Base-by-base conservation (phyloP, 768 basidiomycete species). In the Phanerodontia chrysosporium region DNA sequence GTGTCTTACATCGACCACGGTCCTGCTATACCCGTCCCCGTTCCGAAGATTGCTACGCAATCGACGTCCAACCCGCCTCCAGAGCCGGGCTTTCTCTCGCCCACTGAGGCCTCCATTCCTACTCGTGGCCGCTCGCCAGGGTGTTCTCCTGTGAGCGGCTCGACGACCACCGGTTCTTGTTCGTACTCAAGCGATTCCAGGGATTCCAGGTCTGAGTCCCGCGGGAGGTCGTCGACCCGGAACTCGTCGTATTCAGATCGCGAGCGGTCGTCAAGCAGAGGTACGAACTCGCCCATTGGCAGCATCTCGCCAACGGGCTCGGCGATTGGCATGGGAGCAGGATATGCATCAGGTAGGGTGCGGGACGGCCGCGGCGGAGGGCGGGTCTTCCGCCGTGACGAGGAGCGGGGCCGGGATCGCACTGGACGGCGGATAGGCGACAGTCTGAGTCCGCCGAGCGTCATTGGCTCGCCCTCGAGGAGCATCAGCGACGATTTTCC, bases 221-320 rank as follows among this genome's bases (percentile, higher is more conserved):
- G 86, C 14, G 85, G 86, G 2, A 76, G 85, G 22, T 84, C 84
- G 44, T 74, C 73, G 51, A 77, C 83, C 21, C 79, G 83, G 39
- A 80, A 79, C 6, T 75, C 83, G 16, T 81, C 84, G 1, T 83
- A 82, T 28, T 76, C 81, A 27, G 73, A 78, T 45, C 82, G 80
- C 52, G 83, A 83, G 36, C 39, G 39, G 39, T 42, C 39, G 39
- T 69, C 70, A 42, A 77, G 78, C 51, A 59, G 66, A 12, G 64
- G 73, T 7, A 66, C 68, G 35, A 67, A 61, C 58, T 74, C 73
- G 42, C 73, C 73, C 9, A 57, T 74, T 27, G 73, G 72, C 46
- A 71, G 70, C 61, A 68, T 73, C 7, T 73, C 72, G 22, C 73
- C 73, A n/a, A 69, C 70, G 9, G 70, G 70, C n/a, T 65, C 65